Evolutionary conservation across 176 grass and related monocot genomes (phyloP).

Genomic region (Cenchrus purpureus): DNA sequence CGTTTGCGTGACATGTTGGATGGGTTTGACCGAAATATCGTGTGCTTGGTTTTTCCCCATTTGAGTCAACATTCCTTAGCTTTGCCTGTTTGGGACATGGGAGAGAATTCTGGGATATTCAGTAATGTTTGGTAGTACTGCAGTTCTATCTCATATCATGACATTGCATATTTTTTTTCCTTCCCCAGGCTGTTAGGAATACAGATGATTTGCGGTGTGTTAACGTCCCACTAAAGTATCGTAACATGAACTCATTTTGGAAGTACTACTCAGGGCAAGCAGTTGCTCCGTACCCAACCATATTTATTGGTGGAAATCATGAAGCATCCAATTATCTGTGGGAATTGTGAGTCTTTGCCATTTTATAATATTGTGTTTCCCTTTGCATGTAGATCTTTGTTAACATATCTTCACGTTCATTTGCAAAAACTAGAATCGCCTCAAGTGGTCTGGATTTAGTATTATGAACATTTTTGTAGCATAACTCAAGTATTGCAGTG

Average conservation of each 20-base stretch:
- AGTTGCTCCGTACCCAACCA: conserved; percentile 83
- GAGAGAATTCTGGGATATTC: background rate
- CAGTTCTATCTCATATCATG: background rate
- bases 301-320: conserved; percentile 93
- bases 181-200: conserved; percentile 72
- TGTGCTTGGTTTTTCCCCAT: background rate
- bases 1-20: background rate
- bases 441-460: background rate
- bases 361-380: too few species aligned
- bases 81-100: background rate
- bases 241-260: conserved; percentile 83
- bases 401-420: conserved; percentile 15
- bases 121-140: background rate
- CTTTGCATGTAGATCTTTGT: background rate
- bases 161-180: conserved; percentile 21
- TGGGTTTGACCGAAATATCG: background rate
- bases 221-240: conserved; percentile 60
- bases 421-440: background rate
- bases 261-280: conserved; percentile 92
- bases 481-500: background rate
- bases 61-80: background rate
- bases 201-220: conserved; percentile 66
- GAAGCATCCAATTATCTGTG: conserved; percentile 93
- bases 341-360: conserved; percentile 77
- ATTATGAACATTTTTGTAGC: background rate